These are phyloP conservation scores for Excoecaria cochinchinensis DNA, from an alignment of 345 rosid genomes.

Conservation along the genomic window DNA sequence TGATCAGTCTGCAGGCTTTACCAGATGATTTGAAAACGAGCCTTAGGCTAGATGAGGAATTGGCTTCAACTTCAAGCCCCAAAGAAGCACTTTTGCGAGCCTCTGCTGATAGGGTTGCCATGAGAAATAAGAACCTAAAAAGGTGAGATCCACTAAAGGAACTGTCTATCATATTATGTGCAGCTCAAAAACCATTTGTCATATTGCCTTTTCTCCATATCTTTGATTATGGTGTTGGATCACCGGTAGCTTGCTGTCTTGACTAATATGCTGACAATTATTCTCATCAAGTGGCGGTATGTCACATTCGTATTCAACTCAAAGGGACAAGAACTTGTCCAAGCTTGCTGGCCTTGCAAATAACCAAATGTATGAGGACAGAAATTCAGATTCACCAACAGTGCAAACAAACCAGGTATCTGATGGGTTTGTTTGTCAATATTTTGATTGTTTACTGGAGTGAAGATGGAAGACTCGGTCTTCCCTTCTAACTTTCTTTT, in stretches of 20 bases:
- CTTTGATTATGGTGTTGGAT: background rate
- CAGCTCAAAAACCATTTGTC: background rate
- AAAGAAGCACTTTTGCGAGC: conserved; percentile 70
- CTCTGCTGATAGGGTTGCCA: conserved; percentile 63
- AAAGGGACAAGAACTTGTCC: conserved; percentile 62
- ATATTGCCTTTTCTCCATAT: background rate
- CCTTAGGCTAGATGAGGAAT: conserved; percentile 84
- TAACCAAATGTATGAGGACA: conserved; percentile 46
- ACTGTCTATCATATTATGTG: background rate
- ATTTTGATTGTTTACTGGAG: background rate
- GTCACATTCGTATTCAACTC: conserved; percentile 91
- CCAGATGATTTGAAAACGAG: conserved; percentile 88
- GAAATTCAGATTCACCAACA: conserved; percentile 45
- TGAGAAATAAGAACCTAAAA: conserved; percentile 66
- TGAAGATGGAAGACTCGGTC: conserved; percentile 6
- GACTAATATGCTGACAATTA: conserved; percentile 17
- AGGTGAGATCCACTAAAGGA: conserved; percentile 44
- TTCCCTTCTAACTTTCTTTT: background rate
- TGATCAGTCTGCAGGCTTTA: conserved; percentile 63
- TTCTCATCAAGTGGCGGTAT: conserved; percentile 53
- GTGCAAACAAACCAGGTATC: conserved; percentile 55
- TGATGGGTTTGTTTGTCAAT: background rate
- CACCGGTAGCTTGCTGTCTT: background rate
- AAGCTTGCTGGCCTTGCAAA: conserved; percentile 45
- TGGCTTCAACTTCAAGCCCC: conserved; percentile 77